Percentiles rank a stretch among this genome's conserved stretches.
These are phyloP conservation scores for Dimocarpus longan DNA, from an alignment of 345 rosid genomes.

Conservation along the genomic window DNA sequence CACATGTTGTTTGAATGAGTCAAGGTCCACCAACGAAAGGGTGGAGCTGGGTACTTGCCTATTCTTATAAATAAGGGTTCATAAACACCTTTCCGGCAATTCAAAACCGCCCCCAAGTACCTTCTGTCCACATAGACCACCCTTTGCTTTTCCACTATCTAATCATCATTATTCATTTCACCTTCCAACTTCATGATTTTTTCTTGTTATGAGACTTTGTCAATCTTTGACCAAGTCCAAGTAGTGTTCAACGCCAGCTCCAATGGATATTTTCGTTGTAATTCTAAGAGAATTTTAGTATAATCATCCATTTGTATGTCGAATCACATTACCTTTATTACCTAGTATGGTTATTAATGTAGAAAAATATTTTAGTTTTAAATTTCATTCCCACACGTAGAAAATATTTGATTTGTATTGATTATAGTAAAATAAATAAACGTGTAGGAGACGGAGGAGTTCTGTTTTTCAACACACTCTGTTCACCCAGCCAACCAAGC, in stretches of 20 bases:
- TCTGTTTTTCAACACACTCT: background rate
- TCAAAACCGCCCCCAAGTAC: background rate
- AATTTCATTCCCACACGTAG: too few species aligned
- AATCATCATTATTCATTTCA: background rate
- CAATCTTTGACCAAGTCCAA: background rate
- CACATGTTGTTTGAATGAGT: constrained; percentile 18
- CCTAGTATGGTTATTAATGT: too few species aligned
- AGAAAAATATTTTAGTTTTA: too few species aligned
- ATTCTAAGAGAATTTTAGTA: too few species aligned
- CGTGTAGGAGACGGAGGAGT: background rate
- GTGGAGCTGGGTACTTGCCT: background rate
- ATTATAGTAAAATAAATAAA: background rate
- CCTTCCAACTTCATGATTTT: background rate
- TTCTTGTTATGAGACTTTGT: background rate
- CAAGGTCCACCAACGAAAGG: constrained; percentile 2
- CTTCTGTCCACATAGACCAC: background rate
- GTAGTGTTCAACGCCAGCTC: background rate
- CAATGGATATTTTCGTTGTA: background rate
- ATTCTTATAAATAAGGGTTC: background rate
- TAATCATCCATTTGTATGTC: background rate
- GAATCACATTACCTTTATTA: too few species aligned
- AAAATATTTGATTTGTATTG: background rate
- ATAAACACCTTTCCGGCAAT: background rate
- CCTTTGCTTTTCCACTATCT: background rate
- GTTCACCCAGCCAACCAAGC: constrained; percentile 6